Base-by-base conservation (phyloP, 345 rosid species). In the Hypericum androsaemum region DNA sequence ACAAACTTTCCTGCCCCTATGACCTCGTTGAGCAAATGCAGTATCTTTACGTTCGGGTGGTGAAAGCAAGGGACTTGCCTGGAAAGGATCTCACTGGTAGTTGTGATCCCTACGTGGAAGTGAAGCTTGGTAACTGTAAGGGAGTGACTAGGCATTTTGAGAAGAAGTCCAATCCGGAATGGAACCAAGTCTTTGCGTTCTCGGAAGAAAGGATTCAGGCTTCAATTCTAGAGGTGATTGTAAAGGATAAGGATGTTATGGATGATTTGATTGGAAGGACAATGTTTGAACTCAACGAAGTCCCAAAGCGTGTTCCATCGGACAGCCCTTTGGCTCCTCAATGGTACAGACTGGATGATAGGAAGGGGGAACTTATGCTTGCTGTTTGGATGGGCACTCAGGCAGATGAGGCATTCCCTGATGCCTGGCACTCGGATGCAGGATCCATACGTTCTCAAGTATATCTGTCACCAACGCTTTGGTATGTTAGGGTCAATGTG, bases 351-450 rank as follows among this genome's bases (percentile, higher is more conserved):
- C 50, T 46, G 17, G 50, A 46, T 4, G 28, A 46, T 46, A 5
- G 50, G 22, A 12, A 46, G 17, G 50, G 50, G 15, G 50, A 46
- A 10, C 50, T 46, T n/a, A 46, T 46, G 50, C 14, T 46, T n/a
- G 50, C 50, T 46, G 50, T 46, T 14, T 46, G 50, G 50, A 46
- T 46, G 50, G 50, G 50, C 5, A 46, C 50, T 12, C 50, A 46
- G 22, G 50, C 50, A 13, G 50, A 46, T 46, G 50, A 46, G 10
- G 50, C 50, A 46, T 46, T 46, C 50, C 22, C 50, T 2, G 50
- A 46, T 13, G 50, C 50, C 9, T 46, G 50, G 50, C 50, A 46
- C 22, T 46, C 50, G 5, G 50, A 46, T 46, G 50, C 50, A 13
- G 50, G 16, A 46, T 13, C 22, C 22, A 32, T 46, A 7, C 16